Conservation (phyloP, 108 stramenopile species). For the Cyclostephanos invisitatus region DNA sequence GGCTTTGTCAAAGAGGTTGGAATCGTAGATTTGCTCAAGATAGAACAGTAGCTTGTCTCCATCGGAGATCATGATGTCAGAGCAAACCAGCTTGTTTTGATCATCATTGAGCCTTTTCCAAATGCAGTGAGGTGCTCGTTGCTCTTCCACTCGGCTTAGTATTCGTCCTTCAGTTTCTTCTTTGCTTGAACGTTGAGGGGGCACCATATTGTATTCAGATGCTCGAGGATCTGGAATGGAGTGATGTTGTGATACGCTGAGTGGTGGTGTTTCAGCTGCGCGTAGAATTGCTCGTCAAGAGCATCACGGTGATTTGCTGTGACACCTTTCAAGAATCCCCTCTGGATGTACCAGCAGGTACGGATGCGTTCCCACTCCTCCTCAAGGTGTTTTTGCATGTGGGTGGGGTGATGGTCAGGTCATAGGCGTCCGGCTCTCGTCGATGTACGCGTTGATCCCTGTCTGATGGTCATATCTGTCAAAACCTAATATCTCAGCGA, state of each 20-base stretch:
- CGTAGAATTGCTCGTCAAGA: not conserved
- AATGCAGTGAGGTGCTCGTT: slow-evolving; percentile 33
- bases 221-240: not conserved
- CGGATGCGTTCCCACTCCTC: not conserved
- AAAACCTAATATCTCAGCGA: no score
- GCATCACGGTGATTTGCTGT: not conserved
- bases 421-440: no score
- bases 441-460: no score
- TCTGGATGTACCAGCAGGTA: not conserved
- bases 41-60: not conserved
- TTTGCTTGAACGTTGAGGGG: not conserved
- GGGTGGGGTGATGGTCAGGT: no score
- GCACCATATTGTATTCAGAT: not conserved
- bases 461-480: no score
- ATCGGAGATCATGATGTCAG: not conserved
- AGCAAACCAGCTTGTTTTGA: not conserved
- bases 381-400: not conserved
- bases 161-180: no score
- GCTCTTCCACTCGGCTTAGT: slow-evolving; percentile 10
- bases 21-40: no score
- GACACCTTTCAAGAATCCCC: no score
- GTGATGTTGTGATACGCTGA: not conserved
- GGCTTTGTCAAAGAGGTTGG: no score
- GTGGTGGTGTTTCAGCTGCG: not conserved
- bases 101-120: not conserved